phyloP scores from a whole-genome alignment of 129 eudicot genomes.

The Calendula officinalis region DNA sequence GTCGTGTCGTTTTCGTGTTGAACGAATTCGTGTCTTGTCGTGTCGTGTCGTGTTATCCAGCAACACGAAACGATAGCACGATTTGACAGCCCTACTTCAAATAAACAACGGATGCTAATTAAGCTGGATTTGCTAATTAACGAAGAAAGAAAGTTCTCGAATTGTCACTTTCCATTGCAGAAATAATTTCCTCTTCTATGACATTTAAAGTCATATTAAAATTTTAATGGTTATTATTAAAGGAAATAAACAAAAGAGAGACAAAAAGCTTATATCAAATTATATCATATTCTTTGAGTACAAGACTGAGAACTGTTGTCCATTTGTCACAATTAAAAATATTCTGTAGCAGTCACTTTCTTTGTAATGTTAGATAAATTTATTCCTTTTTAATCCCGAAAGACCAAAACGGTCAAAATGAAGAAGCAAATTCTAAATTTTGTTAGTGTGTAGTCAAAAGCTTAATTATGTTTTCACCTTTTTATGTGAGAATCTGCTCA shows the following conservation, averaged over 20 bases:
- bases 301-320: slow-evolving; percentile 15
- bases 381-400: not conserved
- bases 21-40: too few species aligned
- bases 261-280: too few species aligned
- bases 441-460: slow-evolving; percentile 26
- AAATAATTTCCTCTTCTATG: slow-evolving; percentile 12
- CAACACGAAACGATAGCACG: too few species aligned
- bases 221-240: slow-evolving; percentile 17
- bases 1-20: too few species aligned
- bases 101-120: not conserved
- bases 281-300: slow-evolving; percentile 22
- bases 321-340: slow-evolving; percentile 9
- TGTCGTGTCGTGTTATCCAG: too few species aligned
- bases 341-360: not conserved
- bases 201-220: not conserved
- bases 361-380: not conserved
- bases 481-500: slow-evolving; percentile 19
- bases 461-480: slow-evolving; percentile 16
- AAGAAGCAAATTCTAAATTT: slow-evolving; percentile 18
- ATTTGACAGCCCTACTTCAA: too few species aligned
- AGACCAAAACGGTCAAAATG: slow-evolving; percentile 6
- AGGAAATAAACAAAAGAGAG: slow-evolving; percentile 19
- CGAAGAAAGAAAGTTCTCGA: not conserved
- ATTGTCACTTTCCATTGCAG: slow-evolving; percentile 10
- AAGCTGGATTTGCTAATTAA: not conserved